Evolutionary conservation across 169 alveolate genomes (phyloP), one percentile per base, ranked within the genome.

Genomic region (Eimeria zaria): DNA sequence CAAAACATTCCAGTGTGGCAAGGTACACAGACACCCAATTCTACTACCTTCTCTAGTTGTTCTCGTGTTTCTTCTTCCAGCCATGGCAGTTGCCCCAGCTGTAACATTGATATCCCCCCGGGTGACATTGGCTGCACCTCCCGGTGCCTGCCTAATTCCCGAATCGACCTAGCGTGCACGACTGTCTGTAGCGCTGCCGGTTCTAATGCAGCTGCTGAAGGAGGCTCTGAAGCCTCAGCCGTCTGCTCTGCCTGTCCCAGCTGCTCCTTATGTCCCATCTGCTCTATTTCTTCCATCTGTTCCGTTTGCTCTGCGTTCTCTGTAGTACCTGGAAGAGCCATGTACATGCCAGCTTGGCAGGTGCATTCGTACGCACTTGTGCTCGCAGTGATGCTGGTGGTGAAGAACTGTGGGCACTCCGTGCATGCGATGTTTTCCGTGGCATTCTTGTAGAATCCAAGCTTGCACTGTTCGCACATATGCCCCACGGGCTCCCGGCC

Each of bases 361-460:
- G 96, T 93, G 76, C 97, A 96, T 24, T 96, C 97, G 69, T 96
- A 96, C 20, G 96, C 96, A 67, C 97, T 96, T 44, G 83, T 96
- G 53, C 96, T 87, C 36, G 96, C 97, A 18, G 83, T 51, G 73
- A 55, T 69, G 67, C 76, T 88, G 41, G 97, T 96, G 3, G 97
- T 96, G 74, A 90, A 91, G 33, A 90, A 73, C 36, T 87, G 71
- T n/a, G 97, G 97, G 85, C 97, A 96, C 84, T 87, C 96, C 76
- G 96, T 67, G 53, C 97, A 96, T 1, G 80, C 84, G n/a, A 83
- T 41, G 39, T 96, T 96, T 67, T 76, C 96, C 22, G 97, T 96
- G 46, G 96, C 92, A 89, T 96, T 96, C 80, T 96, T 96, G 91
- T 96, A 96, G 76, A 71, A 64, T 58, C 97, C 97, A 39, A 96